phyloP scores from a whole-genome alignment of 1,284 basidiomycete genomes.

The Amylostereum chailletii region DNA sequence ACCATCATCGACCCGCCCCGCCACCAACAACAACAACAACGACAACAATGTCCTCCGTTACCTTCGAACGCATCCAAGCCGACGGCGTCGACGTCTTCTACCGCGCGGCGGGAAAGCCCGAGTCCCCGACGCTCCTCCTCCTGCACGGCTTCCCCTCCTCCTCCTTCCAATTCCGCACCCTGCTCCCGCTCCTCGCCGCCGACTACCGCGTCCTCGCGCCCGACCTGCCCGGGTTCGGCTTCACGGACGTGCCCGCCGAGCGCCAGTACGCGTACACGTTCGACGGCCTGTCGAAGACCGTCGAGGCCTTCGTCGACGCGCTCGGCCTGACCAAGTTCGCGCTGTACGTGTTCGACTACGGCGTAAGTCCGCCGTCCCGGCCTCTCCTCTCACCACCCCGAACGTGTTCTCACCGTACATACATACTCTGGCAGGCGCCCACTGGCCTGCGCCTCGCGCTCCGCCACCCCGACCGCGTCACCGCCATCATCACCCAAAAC shows the following conservation, averaged over 20 bases:
- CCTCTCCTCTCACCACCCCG: background rate
- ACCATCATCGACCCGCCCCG: too few relatives aligned
- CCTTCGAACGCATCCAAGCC: conserved; percentile 19
- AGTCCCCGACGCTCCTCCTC: conserved; percentile 30
- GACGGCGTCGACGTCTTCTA: conserved; percentile 35
- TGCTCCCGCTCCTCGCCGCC: conserved; percentile 31
- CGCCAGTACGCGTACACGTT: conserved; percentile 32
- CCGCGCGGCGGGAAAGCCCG: conserved; percentile 25
- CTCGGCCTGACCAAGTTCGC: conserved; percentile 29
- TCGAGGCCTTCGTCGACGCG: conserved; percentile 31
- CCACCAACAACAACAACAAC: too few relatives aligned
- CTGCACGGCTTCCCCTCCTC: conserved; percentile 42
- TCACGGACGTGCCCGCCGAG: conserved; percentile 29
- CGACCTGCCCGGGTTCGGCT: conserved; percentile 41
- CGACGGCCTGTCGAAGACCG: conserved; percentile 27
- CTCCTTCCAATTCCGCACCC: conserved; percentile 37
- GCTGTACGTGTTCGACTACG: conserved; percentile 44
- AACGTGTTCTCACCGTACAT: background rate
- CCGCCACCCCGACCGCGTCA: conserved; percentile 30
- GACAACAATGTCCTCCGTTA: background rate
- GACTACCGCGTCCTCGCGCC: conserved; percentile 39
- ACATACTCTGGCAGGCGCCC: conserved; percentile 9
- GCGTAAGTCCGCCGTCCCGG: conserved; percentile 16
- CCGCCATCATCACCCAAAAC: conserved; percentile 37
- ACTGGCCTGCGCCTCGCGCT: conserved; percentile 28